phyloP scores from a whole-genome alignment of 176 grass and related monocot genomes.

The Oropetium thomaeum region DNA sequence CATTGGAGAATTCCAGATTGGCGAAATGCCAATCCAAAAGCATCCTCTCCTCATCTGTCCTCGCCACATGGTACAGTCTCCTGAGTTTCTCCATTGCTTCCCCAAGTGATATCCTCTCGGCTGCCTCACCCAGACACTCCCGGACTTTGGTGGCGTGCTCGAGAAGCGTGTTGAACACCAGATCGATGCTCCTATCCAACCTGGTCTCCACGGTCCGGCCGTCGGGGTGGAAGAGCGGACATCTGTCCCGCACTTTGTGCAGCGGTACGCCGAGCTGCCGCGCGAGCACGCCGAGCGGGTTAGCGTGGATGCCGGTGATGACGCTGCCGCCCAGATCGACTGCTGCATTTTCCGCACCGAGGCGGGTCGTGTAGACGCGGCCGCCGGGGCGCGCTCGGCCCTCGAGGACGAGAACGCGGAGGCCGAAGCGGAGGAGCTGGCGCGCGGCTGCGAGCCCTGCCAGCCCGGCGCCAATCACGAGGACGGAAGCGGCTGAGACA shows the following conservation, averaged over 20 bases:
- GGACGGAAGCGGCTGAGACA: constrained; percentile 35
- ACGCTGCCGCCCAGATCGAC: constrained; percentile 89
- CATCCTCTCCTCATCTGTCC: constrained; percentile 49
- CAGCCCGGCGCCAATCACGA: constrained; percentile 76
- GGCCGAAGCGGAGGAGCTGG: constrained; percentile 70
- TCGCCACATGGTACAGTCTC: constrained; percentile 66
- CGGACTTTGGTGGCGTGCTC: constrained; percentile 66
- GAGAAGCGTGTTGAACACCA: constrained; percentile 81
- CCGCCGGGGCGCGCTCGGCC: constrained; percentile 77
- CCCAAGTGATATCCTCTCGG: constrained; percentile 72
- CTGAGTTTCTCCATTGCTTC: constrained; percentile 67
- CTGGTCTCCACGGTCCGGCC: constrained; percentile 46
- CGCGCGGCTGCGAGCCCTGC: constrained; percentile 76
- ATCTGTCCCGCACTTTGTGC: constrained; percentile 80
- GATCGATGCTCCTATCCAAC: constrained; percentile 55
- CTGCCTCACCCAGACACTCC: constrained; percentile 48
- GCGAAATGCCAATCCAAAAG: constrained; percentile 93
- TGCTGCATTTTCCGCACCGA: constrained; percentile 37
- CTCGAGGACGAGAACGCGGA: constrained; percentile 75
- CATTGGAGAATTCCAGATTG: constrained; percentile 93
- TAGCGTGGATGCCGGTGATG: constrained; percentile 93
- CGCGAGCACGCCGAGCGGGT: constrained; percentile 83
- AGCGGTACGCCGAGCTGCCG: constrained; percentile 81
- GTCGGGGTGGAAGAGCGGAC: constrained; percentile 73
- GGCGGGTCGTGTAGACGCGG: constrained; percentile 66